Base-by-base conservation (phyloP, 352 stramenopile species). In the Globisporangium paroecandrum region DNA sequence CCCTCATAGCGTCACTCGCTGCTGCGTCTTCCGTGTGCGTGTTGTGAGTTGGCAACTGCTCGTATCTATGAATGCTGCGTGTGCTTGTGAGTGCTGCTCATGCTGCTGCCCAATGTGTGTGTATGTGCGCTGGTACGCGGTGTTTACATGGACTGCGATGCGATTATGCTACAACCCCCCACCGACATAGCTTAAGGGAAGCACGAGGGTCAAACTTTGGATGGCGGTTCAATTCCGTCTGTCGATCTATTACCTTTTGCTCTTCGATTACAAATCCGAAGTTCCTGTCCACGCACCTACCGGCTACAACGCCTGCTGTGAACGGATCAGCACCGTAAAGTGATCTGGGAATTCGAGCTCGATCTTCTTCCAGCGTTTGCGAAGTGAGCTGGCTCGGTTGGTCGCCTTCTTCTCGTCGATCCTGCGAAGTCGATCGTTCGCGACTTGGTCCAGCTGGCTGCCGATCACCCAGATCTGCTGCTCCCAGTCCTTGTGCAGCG, bases 291-390 rank as follows among this genome's bases (percentile, higher is more conserved):
- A 27, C 25, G 25, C 25, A 27, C 25, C 25, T 27, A 27, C 25
- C 25, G 25, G 25, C 2, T 27, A 27, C 25, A 27, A 27, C 25
- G 25, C 25, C 25, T 27, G 25, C 51, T 36, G 51, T 24, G 12
- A 38, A 1, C 51, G 51, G 15, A 4, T 58, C 51, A 58, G 24
- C 10, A 10, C 51, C 9, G 24, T 3, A 10, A 58, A 58, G 51
- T 38, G 25, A 36, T 58, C 51, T 22, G 51, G 12, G 2, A 22
- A 36, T 9, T 22, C 4, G 24, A 58, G 9, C 24, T 58, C 24
- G 4, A 58, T 36, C 10, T 58, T n/a, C 51, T 58, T 58, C 24
- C 51, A 58, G 51, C 24, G 51, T 36, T 58, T 58, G 10, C 51
- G 24, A 20, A 36, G 51, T 9, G 51, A 58, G 51, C 24, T 20